Percentiles rank a stretch among this genome's conserved stretches.
Conservation (phyloP, 2,329 filamentous ascomycete genomes). For the Camptophora hylomeconis region DNA sequence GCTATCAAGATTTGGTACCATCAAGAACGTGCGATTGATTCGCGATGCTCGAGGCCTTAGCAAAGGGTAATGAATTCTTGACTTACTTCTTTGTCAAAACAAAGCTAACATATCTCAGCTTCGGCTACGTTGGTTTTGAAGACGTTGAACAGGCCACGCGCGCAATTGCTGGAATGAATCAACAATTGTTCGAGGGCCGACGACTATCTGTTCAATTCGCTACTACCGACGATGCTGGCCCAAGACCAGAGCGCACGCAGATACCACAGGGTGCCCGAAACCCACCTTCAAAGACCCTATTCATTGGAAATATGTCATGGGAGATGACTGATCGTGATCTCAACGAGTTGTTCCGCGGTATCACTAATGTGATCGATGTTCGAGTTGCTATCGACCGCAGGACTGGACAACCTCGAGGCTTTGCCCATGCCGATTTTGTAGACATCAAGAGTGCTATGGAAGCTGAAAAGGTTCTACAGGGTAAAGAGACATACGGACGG, state of each 20-base stretch:
- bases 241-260: background rate
- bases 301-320: constrained; percentile 75
- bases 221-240: constrained; percentile 9
- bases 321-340: constrained; percentile 76
- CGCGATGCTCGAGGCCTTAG: constrained; percentile 51
- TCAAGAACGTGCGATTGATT: constrained; percentile 42
- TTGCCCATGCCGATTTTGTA: constrained; percentile 70
- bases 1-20: constrained; percentile 45
- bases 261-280: constrained; percentile 17
- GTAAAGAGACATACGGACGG: constrained; percentile 52
- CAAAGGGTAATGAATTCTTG: constrained; percentile 51
- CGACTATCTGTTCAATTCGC: constrained; percentile 51
- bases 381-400: constrained; percentile 71
- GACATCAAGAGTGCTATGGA: constrained; percentile 51
- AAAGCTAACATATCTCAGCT: constrained; percentile 32
- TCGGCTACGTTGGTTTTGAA: constrained; percentile 53
- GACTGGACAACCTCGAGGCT: constrained; percentile 70
- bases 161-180: constrained; percentile 46
- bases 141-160: constrained; percentile 38
- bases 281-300: constrained; percentile 53
- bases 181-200: constrained; percentile 50
- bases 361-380: constrained; percentile 60
- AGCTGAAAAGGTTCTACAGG: constrained; percentile 44
- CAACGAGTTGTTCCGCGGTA: constrained; percentile 59
- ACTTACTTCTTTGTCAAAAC: background rate